phyloP scores from a whole-genome alignment of 1,284 basidiomycete species.

The Mixia osmundae region DNA sequence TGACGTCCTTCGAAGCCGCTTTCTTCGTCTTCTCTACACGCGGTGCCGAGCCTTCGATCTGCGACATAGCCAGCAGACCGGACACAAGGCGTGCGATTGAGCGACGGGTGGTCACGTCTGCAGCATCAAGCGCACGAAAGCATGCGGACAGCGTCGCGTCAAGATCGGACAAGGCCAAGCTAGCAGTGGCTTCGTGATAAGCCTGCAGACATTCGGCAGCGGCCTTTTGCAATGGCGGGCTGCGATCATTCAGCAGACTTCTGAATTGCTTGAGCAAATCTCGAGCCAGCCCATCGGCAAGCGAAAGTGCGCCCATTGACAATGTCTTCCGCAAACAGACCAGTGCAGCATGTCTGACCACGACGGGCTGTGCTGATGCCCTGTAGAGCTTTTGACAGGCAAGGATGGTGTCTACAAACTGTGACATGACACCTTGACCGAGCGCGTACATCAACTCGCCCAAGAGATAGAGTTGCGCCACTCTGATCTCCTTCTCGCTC shows the following conservation, averaged over 20 bases:
- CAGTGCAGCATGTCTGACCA: conserved; percentile 63
- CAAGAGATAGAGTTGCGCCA: neutral
- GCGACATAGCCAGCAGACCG: conserved; percentile 61
- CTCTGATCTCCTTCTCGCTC: neutral
- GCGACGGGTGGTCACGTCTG: conserved; percentile 63
- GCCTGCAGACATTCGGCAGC: conserved; percentile 36
- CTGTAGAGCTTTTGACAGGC: neutral
- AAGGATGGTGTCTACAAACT: neutral
- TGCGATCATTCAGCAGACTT: conserved; percentile 53
- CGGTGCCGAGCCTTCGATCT: conserved; percentile 36
- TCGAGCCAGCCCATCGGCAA: conserved; percentile 51
- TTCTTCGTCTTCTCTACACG: conserved; percentile 23
- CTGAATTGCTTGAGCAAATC: conserved; percentile 71
- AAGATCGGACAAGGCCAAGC: conserved; percentile 36
- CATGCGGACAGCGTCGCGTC: conserved; percentile 46
- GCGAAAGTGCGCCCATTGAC: conserved; percentile 48
- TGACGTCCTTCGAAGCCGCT: conserved; percentile 31
- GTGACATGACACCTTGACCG: neutral
- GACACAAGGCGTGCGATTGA: conserved; percentile 57
- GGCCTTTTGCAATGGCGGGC: conserved; percentile 61
- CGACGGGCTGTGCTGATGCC: conserved; percentile 35
- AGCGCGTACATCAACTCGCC: neutral
- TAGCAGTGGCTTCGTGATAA: conserved; percentile 17
- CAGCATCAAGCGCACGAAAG: conserved; percentile 49
- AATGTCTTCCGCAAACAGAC: conserved; percentile 51